These are phyloP conservation scores for Hyparrhenia diplandra DNA, from an alignment of 176 grass and related monocot species.

Conservation along the genomic window DNA sequence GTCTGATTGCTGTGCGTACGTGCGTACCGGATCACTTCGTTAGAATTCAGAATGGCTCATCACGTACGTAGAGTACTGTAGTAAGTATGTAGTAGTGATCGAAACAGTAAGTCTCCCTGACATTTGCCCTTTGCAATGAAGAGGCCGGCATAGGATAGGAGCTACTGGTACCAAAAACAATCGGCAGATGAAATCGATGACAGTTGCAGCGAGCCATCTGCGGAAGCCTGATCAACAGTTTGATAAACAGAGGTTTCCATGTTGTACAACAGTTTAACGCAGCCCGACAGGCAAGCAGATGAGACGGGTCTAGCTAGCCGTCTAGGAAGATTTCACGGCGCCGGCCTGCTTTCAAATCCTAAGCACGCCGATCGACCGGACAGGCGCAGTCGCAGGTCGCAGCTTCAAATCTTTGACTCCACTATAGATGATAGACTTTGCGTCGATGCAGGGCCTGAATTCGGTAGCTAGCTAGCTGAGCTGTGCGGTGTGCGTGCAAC, in stretches of 20 bases:
- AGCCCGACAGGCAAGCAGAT: background rate
- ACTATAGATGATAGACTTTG: background rate
- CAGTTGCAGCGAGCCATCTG: background rate
- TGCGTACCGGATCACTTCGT: too few relatives aligned
- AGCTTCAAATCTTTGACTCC: constrained; percentile 11
- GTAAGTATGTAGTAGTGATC: too few relatives aligned
- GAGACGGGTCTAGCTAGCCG: background rate
- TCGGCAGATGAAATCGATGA: background rate
- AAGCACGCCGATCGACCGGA: too few relatives aligned
- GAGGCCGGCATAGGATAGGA: too few relatives aligned
- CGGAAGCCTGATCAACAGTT: constrained; percentile 15
- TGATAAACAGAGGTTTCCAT: constrained; percentile 13
- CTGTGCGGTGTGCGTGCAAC: background rate
- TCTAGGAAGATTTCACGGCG: background rate
- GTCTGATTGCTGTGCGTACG: too few relatives aligned
- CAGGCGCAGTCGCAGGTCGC: background rate
- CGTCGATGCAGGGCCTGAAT: background rate
- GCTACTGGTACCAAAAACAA: too few relatives aligned
- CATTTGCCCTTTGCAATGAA: background rate
- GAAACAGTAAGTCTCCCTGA: too few relatives aligned
- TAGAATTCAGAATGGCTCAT: too few relatives aligned
- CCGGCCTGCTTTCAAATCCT: background rate
- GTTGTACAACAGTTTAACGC: constrained; percentile 31
- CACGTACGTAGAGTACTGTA: too few relatives aligned
- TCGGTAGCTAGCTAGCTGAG: too few relatives aligned